Evolutionary conservation across 2,329 filamentous ascomycete genomes (phyloP).

Genomic region (Fusarium burgessii): DNA sequence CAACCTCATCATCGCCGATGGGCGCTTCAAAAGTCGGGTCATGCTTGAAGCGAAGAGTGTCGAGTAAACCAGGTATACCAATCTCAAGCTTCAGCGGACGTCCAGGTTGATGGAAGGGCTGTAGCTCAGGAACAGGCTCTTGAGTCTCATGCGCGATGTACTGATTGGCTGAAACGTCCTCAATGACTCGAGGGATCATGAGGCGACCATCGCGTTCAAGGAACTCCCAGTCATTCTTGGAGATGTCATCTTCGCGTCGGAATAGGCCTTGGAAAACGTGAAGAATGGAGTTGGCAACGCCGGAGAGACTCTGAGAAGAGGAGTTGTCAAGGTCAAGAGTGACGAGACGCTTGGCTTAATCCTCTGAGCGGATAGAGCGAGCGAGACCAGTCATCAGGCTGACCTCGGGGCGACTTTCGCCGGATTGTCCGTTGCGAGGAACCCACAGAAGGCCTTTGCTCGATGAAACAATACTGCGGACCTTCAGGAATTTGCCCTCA

Average conservation of each 20-base stretch:
- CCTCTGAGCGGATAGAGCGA: conserved; percentile 1
- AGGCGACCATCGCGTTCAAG: neutral
- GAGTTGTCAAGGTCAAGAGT: neutral
- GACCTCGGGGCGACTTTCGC: neutral
- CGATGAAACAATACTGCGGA: neutral
- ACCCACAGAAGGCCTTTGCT: conserved; percentile 1
- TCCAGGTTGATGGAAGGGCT: neutral
- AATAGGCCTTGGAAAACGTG: neutral
- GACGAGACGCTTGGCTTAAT: neutral
- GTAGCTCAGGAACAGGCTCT: neutral
- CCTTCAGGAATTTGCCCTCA: neutral
- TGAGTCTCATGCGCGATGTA: conserved; percentile 1
- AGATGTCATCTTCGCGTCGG: neutral
- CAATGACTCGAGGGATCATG: neutral
- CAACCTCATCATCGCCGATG: conserved; percentile 2
- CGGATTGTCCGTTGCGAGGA: neutral
- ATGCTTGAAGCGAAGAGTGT: neutral
- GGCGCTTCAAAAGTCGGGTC: neutral
- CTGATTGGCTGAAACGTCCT: conserved; percentile 3
- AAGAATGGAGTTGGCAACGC: neutral
- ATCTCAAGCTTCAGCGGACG: conserved; percentile 3
- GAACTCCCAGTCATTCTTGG: conserved; percentile 4
- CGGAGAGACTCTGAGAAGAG: neutral
- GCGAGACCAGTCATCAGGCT: neutral
- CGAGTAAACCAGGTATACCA: neutral